phyloP scores from a whole-genome alignment of 1,284 basidiomycete species.

The Schizophyllum amplum region DNA sequence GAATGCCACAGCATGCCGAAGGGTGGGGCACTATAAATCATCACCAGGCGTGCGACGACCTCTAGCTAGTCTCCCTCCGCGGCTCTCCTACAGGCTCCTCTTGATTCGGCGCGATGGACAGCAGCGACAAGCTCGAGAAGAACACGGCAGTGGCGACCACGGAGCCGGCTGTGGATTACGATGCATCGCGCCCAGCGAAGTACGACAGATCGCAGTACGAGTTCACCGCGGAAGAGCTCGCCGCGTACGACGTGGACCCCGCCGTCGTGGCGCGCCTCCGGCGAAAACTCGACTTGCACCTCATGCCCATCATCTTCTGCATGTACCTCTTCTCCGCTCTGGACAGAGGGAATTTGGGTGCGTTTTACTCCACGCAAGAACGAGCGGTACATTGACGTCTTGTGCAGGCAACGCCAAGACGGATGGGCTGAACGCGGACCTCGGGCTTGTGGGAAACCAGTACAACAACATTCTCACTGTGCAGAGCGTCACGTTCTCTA shows the following conservation, averaged over 20 bases:
- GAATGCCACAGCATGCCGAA: background rate
- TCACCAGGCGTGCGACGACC: too few relatives aligned
- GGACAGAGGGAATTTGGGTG: constrained; percentile 2
- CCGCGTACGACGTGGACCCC: constrained; percentile 1
- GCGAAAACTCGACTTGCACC: constrained; percentile 3
- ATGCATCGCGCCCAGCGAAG: background rate
- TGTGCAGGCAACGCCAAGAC: background rate
- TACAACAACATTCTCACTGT: constrained; percentile 3
- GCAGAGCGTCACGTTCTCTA: background rate
- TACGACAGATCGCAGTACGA: background rate
- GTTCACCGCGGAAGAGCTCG: constrained; percentile 1
- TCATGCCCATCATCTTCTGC: constrained; percentile 4
- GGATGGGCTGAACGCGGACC: constrained; percentile 1
- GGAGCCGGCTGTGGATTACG: background rate
- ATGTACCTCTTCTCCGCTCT: constrained; percentile 5
- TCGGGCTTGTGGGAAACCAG: constrained; percentile 5
- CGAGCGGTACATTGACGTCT: background rate
- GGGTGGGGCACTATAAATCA: background rate
- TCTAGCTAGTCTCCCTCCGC: background rate
- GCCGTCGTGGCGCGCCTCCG: background rate
- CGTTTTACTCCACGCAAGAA: background rate
- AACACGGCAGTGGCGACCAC: background rate
- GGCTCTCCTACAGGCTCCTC: background rate
- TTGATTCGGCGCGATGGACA: background rate
- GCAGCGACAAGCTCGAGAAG: background rate